Base-by-base conservation (phyloP, 2,329 filamentous ascomycete genomes). In the Stagonosporopsis rhizophila region DNA sequence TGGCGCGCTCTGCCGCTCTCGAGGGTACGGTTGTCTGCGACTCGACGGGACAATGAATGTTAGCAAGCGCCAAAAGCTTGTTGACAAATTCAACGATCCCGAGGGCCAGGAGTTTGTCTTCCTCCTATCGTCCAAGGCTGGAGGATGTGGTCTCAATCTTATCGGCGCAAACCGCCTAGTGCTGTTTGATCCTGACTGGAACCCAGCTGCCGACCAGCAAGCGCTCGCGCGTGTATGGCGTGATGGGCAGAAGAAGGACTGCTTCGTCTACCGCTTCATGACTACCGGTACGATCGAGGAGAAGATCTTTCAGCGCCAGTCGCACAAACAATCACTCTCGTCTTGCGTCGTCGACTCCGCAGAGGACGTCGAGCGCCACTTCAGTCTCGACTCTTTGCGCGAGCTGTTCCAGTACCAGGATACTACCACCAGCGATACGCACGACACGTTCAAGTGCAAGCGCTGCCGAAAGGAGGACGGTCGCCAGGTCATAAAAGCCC, bases 241-340 rank as follows among this genome's bases (percentile, higher is more conserved):
- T 82, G 95, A 99, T 69, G 95, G 95, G 0, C 95, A 99, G 77
- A 98, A 96, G 83, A 99, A 99, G 74, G 95, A 99, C 71, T 99
- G 95, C 72, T 99, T 99, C 69, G 95, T 99, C 15, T 99, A 99
- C 76, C 90, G 95, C n/a, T 99, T 99, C 79, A 99, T 99, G 68
- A 91, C 93, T 0, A 98, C 96, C 0, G 95, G 95, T 4, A 97
- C 93, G 0, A 99, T 99, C 59, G 95, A 99, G 73, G 95, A 99
- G 77, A 99, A 99, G 80, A 97, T 99, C 66, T 99, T 99, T 80
- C 95, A 99, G 77, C 89, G 96, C 9, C 95, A 99, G 73, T 96
- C 91, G 0, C 96, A 99, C 81, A 99, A 99, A 78, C 95, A 99
- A 77, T 96, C 92, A 7, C 82, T 99, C 1, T 98, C 94, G 0